These are phyloP conservation scores for Thielaviopsis musarum DNA, from an alignment of 2,329 filamentous ascomycete genomes.

Conservation along the genomic window DNA sequence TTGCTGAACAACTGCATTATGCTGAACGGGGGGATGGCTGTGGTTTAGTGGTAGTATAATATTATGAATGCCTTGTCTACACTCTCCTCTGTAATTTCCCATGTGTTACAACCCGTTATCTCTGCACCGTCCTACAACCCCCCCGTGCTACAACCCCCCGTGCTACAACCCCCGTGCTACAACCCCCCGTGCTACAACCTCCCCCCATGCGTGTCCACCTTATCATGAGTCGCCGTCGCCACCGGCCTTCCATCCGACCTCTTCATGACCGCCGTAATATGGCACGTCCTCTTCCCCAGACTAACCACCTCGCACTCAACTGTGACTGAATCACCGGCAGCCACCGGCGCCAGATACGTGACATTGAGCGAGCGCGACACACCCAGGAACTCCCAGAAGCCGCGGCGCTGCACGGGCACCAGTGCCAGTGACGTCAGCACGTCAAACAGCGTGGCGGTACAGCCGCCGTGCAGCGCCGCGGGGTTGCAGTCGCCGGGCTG, in stretches of 20 bases:
- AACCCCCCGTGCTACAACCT: no score
- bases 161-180: no score
- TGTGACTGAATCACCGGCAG: conserved; percentile 31
- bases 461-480: conserved; percentile 42
- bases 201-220: conserved; percentile 40
- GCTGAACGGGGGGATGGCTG: conserved; percentile 22
- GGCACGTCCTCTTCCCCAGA: conserved; percentile 35
- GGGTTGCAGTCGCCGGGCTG: conserved; percentile 35
- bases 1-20: conserved; percentile 68
- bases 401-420: conserved; percentile 36
- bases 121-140: no score
- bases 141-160: no score
- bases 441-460: conserved; percentile 51
- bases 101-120: background rate
- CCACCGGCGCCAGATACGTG: conserved; percentile 48
- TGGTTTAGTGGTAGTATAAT: background rate
- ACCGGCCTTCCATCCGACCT: conserved; percentile 34
- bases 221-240: conserved; percentile 46
- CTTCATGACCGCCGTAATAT: conserved; percentile 37
- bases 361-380: conserved; percentile 49
- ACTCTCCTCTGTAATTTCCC: background rate
- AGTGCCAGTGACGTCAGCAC: conserved; percentile 43
- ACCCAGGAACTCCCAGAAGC: conserved; percentile 40
- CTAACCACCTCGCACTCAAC: conserved; percentile 42
- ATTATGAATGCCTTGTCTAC: background rate